These are phyloP conservation scores for Naganishia vaughanmartiniae DNA, from an alignment of 768 basidiomycete species.

Conservation along the genomic window DNA sequence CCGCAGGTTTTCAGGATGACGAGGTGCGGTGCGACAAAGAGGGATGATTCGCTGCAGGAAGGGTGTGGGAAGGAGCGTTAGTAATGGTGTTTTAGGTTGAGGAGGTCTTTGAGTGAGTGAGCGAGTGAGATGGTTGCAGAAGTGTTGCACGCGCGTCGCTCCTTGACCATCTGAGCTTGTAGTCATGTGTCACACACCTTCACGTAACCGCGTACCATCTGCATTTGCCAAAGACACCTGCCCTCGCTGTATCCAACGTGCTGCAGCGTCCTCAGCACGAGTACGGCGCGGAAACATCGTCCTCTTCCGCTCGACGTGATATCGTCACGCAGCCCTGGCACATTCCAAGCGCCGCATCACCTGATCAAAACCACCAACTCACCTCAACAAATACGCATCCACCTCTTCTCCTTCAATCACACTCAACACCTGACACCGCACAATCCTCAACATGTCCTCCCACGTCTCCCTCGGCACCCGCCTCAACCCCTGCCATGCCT, in stretches of 20 bases:
- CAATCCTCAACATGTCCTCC: slow-evolving; percentile 97
- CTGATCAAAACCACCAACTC: slow-evolving; percentile 40
- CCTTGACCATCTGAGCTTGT: no score
- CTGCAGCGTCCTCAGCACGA: no score
- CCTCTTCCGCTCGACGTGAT: no score
- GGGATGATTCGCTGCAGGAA: slow-evolving; percentile 81
- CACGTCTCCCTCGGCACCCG: slow-evolving; percentile 71
- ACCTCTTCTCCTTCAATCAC: slow-evolving; percentile 81
- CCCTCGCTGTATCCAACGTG: no score
- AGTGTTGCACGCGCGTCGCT: no score
- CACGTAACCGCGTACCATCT: no score
- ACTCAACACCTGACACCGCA: slow-evolving; percentile 92
- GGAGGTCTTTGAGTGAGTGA: no score
- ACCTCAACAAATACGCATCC: slow-evolving; percentile 97
- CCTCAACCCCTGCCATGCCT: slow-evolving; percentile 68
- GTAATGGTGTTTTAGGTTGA: background rate
- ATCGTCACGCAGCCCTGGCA: background rate
- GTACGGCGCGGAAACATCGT: no score
- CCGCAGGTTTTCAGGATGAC: slow-evolving; percentile 99
- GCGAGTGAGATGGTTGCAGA: background rate
- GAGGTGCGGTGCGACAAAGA: slow-evolving; percentile 91
- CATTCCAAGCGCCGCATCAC: background rate
- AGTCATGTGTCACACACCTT: no score
- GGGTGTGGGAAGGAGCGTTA: background rate
- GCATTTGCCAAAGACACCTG: no score